Evolutionary conservation across 306 rosid species (phyloP).

Genomic region (Acacia crassicarpa): DNA sequence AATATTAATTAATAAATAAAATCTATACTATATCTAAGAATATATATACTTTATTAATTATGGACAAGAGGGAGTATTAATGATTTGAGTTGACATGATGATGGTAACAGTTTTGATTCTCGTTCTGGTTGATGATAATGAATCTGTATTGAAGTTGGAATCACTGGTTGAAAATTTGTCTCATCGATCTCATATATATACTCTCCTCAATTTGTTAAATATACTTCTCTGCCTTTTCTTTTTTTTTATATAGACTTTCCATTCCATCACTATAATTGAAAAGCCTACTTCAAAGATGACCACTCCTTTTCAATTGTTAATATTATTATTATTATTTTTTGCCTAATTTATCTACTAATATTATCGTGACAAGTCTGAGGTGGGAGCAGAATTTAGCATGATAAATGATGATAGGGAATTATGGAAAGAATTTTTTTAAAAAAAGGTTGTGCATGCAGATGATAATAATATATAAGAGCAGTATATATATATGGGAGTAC

Average conservation of each 20-base stretch:
- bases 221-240: conserved; percentile 16
- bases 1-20: too few relatives aligned
- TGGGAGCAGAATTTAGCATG: conserved; percentile 36
- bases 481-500: conserved; percentile 30
- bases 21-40: too few relatives aligned
- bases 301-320: conserved; percentile 13
- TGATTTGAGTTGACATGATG: conserved; percentile 44
- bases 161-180: conserved; percentile 45
- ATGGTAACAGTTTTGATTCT: conserved; percentile 50
- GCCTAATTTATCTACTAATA: background rate
- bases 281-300: conserved; percentile 26
- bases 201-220: conserved; percentile 27
- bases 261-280: conserved; percentile 13
- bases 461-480: background rate
- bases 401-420: conserved; percentile 15
- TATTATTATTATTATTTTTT: background rate
- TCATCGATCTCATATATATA: conserved; percentile 30
- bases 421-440: background rate
- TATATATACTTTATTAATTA: too few relatives aligned
- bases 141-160: conserved; percentile 46
- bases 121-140: conserved; percentile 29
- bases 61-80: background rate
- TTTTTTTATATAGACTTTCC: background rate
- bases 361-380: background rate
- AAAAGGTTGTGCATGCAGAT: conserved; percentile 35